A percentile compares a stretch with the other conserved stretches of the same genome.
Conservation (phyloP, 495 filamentous ascomycete genomes). For the Durotheca rogersii region DNA sequence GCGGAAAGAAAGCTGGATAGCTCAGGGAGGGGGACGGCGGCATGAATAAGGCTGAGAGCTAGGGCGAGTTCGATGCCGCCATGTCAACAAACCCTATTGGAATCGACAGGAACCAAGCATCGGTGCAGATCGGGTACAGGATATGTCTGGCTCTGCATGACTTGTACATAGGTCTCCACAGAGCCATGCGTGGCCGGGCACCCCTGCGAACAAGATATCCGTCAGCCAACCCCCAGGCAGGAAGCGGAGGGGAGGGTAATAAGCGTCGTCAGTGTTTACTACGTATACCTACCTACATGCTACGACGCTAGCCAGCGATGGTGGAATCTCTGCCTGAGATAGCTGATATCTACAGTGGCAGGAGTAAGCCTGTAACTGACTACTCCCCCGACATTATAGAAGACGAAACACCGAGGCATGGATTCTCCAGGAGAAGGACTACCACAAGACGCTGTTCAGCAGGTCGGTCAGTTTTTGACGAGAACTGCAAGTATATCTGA, state of each 20-base stretch:
- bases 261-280: too few species aligned
- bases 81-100: conserved; percentile 25
- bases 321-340: not conserved
- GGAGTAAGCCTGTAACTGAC: conserved; percentile 11
- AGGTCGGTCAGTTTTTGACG: too few species aligned
- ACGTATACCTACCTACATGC: too few species aligned
- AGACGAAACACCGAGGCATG: too few species aligned
- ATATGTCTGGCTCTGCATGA: conserved; percentile 17
- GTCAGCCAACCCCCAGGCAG: conserved; percentile 20
- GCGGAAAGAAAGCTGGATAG: conserved; percentile 15
- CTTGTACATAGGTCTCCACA: conserved; percentile 14
- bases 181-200: conserved; percentile 18
- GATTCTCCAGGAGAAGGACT: too few species aligned
- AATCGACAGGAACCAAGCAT: conserved; percentile 29
- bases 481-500: conserved; percentile 2
- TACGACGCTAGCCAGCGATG: conserved; percentile 10
- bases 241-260: conserved; percentile 17
- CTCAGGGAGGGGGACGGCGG: conserved; percentile 16
- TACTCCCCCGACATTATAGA: too few species aligned
- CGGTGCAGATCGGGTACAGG: conserved; percentile 20
- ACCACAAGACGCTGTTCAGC: too few species aligned
- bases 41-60: conserved; percentile 27
- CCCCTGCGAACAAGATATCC: conserved; percentile 22
- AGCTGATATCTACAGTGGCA: not conserved
- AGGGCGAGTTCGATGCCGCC: conserved; percentile 6